Percentiles rank a stretch among this genome's conserved stretches.
Evolutionary conservation across 306 rosid genomes (phyloP).

Genomic region (Echinosophora koreensis): DNA sequence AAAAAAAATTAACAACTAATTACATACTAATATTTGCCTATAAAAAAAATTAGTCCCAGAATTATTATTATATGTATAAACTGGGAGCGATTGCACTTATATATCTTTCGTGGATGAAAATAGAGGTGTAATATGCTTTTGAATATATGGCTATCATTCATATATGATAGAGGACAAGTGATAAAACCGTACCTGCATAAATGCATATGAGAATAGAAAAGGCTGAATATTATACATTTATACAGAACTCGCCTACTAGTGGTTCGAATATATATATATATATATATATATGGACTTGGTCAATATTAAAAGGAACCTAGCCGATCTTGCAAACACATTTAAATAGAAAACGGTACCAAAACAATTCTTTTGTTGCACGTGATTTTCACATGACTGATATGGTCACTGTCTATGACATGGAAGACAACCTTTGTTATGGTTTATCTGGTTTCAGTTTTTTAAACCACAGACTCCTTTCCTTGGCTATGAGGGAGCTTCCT

Average conservation of each 20-base stretch:
- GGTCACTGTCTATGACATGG: slow-evolving; percentile 53
- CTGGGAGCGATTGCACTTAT: too few relatives aligned
- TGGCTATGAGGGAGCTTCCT: slow-evolving; percentile 51
- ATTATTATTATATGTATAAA: too few relatives aligned
- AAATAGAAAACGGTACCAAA: slow-evolving; percentile 5
- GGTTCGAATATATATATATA: too few relatives aligned
- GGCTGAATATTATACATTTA: slow-evolving; percentile 14
- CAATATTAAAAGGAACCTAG: not conserved
- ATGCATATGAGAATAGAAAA: slow-evolving; percentile 26
- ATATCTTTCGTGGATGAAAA: too few relatives aligned
- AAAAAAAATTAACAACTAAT: too few relatives aligned
- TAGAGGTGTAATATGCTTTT: not conserved
- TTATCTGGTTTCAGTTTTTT: slow-evolving; percentile 25
- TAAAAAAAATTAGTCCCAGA: too few relatives aligned
- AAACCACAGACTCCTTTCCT: slow-evolving; percentile 50
- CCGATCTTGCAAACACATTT: not conserved
- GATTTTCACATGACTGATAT: slow-evolving; percentile 52
- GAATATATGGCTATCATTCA: slow-evolving; percentile 32
- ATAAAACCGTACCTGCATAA: slow-evolving; percentile 24
- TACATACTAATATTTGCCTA: too few relatives aligned
- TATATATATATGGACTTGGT: not conserved
- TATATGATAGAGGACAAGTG: slow-evolving; percentile 40
- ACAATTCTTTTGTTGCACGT: slow-evolving; percentile 51
- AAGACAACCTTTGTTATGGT: slow-evolving; percentile 49
- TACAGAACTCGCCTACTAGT: slow-evolving; percentile 21